Conservation (phyloP, 805 yeast species). For the Cyberlindnera sargentensis region DNA sequence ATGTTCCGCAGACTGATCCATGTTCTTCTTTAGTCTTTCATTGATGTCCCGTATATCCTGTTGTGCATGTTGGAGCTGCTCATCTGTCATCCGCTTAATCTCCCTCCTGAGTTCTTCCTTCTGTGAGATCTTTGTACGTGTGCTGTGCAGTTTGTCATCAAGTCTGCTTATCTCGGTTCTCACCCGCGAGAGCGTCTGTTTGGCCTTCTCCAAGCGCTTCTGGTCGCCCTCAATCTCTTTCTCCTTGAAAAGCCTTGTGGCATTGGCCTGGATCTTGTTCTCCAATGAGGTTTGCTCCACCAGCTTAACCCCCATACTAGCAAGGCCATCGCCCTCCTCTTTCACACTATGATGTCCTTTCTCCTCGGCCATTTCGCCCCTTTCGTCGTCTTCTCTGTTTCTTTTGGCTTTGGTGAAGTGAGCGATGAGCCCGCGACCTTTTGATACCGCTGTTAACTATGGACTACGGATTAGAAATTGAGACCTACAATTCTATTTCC, state of each 20-base stretch:
- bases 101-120: conserved; percentile 49
- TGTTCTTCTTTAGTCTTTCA: conserved; percentile 34
- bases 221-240: conserved; percentile 69
- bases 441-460: too few relatives aligned
- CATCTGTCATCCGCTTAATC: conserved; percentile 39
- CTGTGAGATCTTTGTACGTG: conserved; percentile 59
- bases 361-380: background rate
- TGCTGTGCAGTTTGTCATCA: conserved; percentile 39
- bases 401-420: too few relatives aligned
- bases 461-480: too few relatives aligned
- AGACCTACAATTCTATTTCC: too few relatives aligned
- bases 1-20: conserved; percentile 2
- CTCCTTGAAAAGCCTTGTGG: conserved; percentile 51
- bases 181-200: conserved; percentile 37
- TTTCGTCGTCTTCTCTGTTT: background rate
- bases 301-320: conserved; percentile 41
- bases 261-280: conserved; percentile 58
- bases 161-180: conserved; percentile 39
- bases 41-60: conserved; percentile 60
- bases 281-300: conserved; percentile 83
- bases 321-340: conserved; percentile 2
- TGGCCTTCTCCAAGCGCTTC: conserved; percentile 66
- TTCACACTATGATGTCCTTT: too few relatives aligned
- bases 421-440: too few relatives aligned
- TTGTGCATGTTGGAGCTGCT: conserved; percentile 46